Conservation (phyloP, 2,329 filamentous ascomycete genomes). For the Grosmannia serpens region DNA sequence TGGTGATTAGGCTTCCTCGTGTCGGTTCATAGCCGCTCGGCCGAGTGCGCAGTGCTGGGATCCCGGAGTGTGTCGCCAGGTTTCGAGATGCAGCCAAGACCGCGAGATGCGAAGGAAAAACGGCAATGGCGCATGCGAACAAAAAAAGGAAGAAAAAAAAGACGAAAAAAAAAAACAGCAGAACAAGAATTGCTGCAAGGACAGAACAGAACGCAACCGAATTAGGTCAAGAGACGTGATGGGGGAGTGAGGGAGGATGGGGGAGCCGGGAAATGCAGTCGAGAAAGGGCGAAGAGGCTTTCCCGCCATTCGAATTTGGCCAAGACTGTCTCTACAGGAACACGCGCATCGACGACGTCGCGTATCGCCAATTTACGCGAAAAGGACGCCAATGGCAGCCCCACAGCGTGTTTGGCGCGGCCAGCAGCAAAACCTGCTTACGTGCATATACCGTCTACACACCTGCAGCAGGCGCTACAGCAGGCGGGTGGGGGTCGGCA, state of each 20-base stretch:
- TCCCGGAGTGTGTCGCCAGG: background rate
- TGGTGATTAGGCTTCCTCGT: background rate
- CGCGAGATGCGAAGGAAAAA: background rate
- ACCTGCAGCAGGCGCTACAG: background rate
- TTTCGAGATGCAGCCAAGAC: background rate
- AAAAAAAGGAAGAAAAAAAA: background rate
- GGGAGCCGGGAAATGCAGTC: background rate
- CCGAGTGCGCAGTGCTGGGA: background rate
- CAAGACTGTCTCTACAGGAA: background rate
- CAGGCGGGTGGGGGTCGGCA: background rate
- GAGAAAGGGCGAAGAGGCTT: background rate
- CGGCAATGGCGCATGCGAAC: background rate
- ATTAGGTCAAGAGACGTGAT: background rate
- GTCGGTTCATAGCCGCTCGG: background rate
- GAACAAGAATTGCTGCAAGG: background rate
- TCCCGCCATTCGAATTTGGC: slow-evolving; percentile 2
- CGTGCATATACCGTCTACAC: background rate
- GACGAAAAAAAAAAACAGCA: background rate
- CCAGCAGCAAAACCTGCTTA: too few relatives aligned
- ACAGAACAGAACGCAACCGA: background rate
- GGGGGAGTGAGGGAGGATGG: background rate
- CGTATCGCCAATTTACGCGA: slow-evolving; percentile 9
- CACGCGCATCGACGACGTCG: slow-evolving; percentile 8
- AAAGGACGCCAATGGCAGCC: background rate
- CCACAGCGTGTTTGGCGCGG: slow-evolving; percentile 1